phyloP scores from a whole-genome alignment of 164 flowering plant species.

The Litsea cubeba region DNA sequence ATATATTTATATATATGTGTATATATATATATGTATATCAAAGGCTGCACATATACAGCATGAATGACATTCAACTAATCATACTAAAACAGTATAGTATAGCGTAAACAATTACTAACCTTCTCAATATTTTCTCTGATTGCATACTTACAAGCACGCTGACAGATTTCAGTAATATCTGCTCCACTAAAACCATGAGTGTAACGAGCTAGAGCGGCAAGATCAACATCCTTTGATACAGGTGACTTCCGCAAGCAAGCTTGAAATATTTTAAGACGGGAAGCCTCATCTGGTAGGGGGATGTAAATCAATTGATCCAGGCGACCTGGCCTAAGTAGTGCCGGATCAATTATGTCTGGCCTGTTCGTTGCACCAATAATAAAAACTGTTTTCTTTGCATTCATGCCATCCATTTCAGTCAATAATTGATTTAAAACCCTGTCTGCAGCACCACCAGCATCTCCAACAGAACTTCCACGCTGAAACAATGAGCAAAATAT shows the following conservation, averaged over 20 bases:
- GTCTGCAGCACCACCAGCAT: constrained; percentile 74
- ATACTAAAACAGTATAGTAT: background rate
- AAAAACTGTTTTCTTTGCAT: constrained; percentile 64
- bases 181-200: constrained; percentile 71
- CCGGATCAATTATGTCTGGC: constrained; percentile 68
- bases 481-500: constrained; percentile 7
- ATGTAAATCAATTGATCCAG: constrained; percentile 63
- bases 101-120: constrained; percentile 21
- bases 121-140: constrained; percentile 64
- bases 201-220: constrained; percentile 45
- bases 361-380: constrained; percentile 70
- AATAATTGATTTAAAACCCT: constrained; percentile 65
- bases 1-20: background rate
- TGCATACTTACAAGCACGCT: constrained; percentile 68
- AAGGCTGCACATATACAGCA: background rate
- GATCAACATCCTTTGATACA: constrained; percentile 44
- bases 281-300: constrained; percentile 63
- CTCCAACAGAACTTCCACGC: constrained; percentile 57
- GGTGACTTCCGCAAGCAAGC: constrained; percentile 62
- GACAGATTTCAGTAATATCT: constrained; percentile 65
- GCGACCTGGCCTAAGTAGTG: constrained; percentile 66
- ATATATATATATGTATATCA: background rate
- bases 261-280: constrained; percentile 59
- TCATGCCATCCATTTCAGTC: constrained; percentile 77
- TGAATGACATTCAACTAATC: background rate